Evolutionary conservation across 1,284 basidiomycete genomes (phyloP).

Genomic region (Phellopilus nigrolimitatus): DNA sequence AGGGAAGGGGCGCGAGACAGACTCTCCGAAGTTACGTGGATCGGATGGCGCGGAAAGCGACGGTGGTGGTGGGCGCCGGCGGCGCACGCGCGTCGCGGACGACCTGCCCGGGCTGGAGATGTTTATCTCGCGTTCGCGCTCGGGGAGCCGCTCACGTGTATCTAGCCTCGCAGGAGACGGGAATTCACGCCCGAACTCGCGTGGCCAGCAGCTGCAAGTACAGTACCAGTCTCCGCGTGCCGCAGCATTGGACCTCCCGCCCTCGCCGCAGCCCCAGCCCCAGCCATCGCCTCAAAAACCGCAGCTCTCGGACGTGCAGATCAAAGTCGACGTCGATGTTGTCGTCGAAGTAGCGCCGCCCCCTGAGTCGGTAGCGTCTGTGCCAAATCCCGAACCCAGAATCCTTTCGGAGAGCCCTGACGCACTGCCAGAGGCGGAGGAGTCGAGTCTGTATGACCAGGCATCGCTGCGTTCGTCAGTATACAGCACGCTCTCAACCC

Average conservation of each 20-base stretch:
- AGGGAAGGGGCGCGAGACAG: too few relatives aligned
- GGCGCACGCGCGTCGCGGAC: slow-evolving; percentile 7
- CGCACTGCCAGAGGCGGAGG: too few relatives aligned
- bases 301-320: not conserved
- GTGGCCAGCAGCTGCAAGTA: not conserved
- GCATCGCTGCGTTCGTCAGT: slow-evolving; percentile 11
- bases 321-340: slow-evolving; percentile 3
- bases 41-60: slow-evolving; percentile 2
- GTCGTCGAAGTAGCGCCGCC: not conserved
- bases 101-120: slow-evolving; percentile 18
- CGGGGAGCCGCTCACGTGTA: slow-evolving; percentile 11
- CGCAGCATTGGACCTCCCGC: slow-evolving; percentile 7
- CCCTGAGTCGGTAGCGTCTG: too few relatives aligned
- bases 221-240: slow-evolving; percentile 2
- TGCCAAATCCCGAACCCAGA: too few relatives aligned
- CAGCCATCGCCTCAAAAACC: slow-evolving; percentile 2
- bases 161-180: not conserved
- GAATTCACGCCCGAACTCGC: slow-evolving; percentile 14
- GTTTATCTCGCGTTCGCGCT: slow-evolving; percentile 14
- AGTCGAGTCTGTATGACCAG: slow-evolving; percentile 10
- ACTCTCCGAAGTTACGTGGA: not conserved
- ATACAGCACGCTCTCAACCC: not conserved
- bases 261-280: slow-evolving; percentile 1
- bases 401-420: too few relatives aligned
- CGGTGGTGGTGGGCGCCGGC: not conserved